Evolutionary conservation across 129 eudicot genomes (phyloP).

Genomic region (Centella asiatica): DNA sequence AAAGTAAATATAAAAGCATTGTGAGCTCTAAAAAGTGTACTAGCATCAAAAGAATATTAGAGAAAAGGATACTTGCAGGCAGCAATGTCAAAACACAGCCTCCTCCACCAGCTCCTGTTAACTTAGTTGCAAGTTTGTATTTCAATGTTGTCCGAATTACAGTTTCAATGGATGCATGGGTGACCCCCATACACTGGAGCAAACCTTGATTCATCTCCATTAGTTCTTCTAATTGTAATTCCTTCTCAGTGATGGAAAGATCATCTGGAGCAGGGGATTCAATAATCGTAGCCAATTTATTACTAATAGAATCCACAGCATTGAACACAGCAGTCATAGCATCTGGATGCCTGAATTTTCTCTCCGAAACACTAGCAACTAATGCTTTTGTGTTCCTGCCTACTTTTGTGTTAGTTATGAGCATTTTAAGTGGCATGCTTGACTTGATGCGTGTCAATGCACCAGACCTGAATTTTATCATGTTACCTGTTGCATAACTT

Average conservation of each 20-base stretch:
- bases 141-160: slow-evolving; percentile 63
- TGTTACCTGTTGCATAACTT: slow-evolving; percentile 47
- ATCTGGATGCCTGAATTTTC: slow-evolving; percentile 66
- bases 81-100: slow-evolving; percentile 92
- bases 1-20: neutral
- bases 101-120: slow-evolving; percentile 99
- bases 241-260: slow-evolving; percentile 49
- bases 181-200: slow-evolving; percentile 98
- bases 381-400: slow-evolving; percentile 94
- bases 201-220: slow-evolving; percentile 98
- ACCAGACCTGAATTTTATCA: slow-evolving; percentile 87
- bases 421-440: slow-evolving; percentile 79
- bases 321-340: slow-evolving; percentile 80
- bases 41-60: neutral
- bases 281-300: slow-evolving; percentile 61
- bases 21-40: neutral
- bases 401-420: slow-evolving; percentile 88
- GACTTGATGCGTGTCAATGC: slow-evolving; percentile 75
- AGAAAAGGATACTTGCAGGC: slow-evolving; percentile 76
- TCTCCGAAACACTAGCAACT: slow-evolving; percentile 88
- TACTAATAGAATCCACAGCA: slow-evolving; percentile 89
- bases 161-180: slow-evolving; percentile 85
- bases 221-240: slow-evolving; percentile 70
- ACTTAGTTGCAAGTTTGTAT: slow-evolving; percentile 66
- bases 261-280: slow-evolving; percentile 56